Percentiles rank a stretch among this genome's conserved stretches.
phyloP scores from a whole-genome alignment of 305 asterid genomes.

The Solanum hybrid region DNA sequence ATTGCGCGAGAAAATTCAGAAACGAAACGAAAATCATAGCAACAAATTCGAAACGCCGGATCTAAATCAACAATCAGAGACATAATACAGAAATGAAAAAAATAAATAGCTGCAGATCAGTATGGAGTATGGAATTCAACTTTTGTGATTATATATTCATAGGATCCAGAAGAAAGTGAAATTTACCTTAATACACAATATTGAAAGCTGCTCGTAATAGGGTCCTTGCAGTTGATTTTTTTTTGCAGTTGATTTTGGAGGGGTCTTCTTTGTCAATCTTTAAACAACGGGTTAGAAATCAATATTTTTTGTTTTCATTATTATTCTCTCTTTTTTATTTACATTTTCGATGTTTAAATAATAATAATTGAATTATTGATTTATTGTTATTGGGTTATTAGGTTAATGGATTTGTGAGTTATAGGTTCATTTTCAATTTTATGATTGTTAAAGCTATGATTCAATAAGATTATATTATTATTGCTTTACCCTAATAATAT shows the following conservation, averaged over 20 bases:
- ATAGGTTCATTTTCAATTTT: background rate
- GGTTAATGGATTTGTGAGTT: background rate
- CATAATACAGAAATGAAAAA: background rate
- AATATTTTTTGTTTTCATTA: background rate
- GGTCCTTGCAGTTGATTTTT: background rate
- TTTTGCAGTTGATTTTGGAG: background rate
- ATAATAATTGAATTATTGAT: background rate
- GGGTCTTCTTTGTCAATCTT: background rate
- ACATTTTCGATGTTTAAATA: background rate
- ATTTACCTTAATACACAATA: background rate
- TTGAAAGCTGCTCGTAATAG: background rate
- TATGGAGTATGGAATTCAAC: background rate
- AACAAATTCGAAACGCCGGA: background rate
- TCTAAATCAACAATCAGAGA: background rate
- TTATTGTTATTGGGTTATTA: background rate
- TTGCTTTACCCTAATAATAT: rapidly evolving
- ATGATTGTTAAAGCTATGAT: background rate
- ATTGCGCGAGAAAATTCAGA: background rate
- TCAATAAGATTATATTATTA: background rate
- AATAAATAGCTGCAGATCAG: background rate
- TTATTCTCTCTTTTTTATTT: background rate
- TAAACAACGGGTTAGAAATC: background rate
- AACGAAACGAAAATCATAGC: background rate
- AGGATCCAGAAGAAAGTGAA: background rate
- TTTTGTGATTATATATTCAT: background rate